Base-by-base conservation (phyloP, 441 rosid species). In the Populus hybrid region DNA sequence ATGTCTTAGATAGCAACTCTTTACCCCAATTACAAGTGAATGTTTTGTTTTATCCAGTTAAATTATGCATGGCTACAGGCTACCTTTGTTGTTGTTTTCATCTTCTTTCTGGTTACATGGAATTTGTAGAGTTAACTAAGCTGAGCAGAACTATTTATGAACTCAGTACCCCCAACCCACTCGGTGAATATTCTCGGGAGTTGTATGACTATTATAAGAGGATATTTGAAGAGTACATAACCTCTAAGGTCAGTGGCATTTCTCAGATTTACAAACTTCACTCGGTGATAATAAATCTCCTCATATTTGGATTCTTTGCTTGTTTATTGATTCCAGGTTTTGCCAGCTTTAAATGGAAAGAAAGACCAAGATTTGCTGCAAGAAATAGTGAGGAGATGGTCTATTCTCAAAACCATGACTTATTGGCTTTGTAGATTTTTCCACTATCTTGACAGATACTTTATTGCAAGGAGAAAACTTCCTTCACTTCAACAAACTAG, bases 381-480 rank as follows among this genome's bases (percentile, higher is more conserved):
- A 71, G 97, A 94, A 85, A 86, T 94, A 61, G 97, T 94, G 78
- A 89, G 79, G 40, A 88, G 93, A 75, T 94, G 97, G 98, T 77
- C 85, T 64, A 90, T 90, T 83, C 91, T 91, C 79, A 92, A 92
- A 87, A 82, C 89, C 38, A 90, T 92, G 95, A 93, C 90, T 24
- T 82, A 89, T 81, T 90, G 95, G 97, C 84, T 92, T 72, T 92
- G 91, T 36, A 91, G 93, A 30, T 88, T 91, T 88, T 94, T 92
- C 85, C 24, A 84, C 82, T 94, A 91, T 78, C 92, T 94, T 36
- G 97, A 92, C 77, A 90, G 94, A 38, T 90, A 90, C 85, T 92
- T 91, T 76, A 88, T 92, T 83, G 84, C 92, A 19, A 85, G 90
- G 77, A 85, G 91, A 72, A 84, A 89, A 66, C 92, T 92, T 84